Evolutionary conservation across 2,329 filamentous ascomycete genomes (phyloP), one percentile per base, ranked within the genome.

Genomic region (Sporothrix curviconia): DNA sequence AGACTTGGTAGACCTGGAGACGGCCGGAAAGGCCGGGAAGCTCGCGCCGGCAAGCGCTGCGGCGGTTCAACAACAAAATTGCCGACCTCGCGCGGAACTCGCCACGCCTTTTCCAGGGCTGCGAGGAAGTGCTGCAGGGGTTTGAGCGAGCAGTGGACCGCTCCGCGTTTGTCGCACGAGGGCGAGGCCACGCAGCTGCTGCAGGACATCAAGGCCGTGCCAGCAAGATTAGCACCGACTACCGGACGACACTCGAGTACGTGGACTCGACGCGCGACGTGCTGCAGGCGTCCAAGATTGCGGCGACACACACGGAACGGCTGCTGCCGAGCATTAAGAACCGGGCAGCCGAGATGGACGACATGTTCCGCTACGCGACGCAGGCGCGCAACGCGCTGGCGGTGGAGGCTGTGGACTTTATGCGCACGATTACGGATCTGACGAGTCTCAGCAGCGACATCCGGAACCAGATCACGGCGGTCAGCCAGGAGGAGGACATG

Each of bases 141-240:
- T 86, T 92, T 51, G 81, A 86, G 43, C 80, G 80, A 55, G 76
- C 80, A 14, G 75, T 74, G 63, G 76, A 68, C 58, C 80, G 78
- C 50, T 86, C 78, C 22, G 72, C 79, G 6, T 68, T n/a, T 84
- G 47, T 74, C 77, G 17, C 84, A 83, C 59, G 76, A 75, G 42
- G 78, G 83, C 50, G 88, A 92, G 62, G 79, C 87, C 5, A 71
- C 76, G 22, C 84, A 87, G 61, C 75, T 96, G 7, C 76, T 94
- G 51, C 82, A 90, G 60, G 94, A 97, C 68, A 90, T 97, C 43
- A 86, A 92, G 67, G 87, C 89, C 0, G 79, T 97, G 56, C 86
- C 53, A 90, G 85, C 65, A 96, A 96, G 72, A 88, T 99, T 51
- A 84, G 86, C 49, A 89, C 86, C 6, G 94, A 97, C 70, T 89